These are phyloP conservation scores for Chenopodium album DNA, from an alignment of 148 eudicot genomes.

Conservation along the genomic window DNA sequence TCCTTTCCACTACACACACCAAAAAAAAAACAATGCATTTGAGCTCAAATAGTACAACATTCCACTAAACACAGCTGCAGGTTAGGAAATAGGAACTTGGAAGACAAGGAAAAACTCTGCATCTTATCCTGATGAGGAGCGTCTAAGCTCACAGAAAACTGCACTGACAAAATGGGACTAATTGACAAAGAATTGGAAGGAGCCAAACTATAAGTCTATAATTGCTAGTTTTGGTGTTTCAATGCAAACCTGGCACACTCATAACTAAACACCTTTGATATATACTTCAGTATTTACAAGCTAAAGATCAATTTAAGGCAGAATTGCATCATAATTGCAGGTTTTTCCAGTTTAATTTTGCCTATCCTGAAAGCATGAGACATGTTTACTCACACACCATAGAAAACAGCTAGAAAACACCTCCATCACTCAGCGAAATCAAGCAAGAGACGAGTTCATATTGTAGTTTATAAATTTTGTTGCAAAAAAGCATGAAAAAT, in stretches of 20 bases:
- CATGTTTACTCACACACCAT: not conserved
- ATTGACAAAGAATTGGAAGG: not conserved
- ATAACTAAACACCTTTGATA: not conserved
- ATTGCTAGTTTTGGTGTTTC: not conserved
- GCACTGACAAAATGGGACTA: not conserved
- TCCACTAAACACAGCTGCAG: not conserved
- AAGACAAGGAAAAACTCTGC: not conserved
- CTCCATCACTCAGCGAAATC: not conserved
- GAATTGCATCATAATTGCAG: not conserved
- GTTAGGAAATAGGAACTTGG: not conserved
- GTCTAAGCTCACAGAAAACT: not conserved
- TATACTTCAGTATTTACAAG: not conserved
- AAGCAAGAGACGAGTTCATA: too few relatives aligned
- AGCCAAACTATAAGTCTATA: not conserved
- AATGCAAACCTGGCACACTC: not conserved
- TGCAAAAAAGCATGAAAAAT: not conserved
- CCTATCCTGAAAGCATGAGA: not conserved
- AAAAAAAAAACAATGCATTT: not conserved
- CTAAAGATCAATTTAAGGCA: not conserved
- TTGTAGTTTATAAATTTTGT: not conserved
- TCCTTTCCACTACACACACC: conserved; percentile 71
- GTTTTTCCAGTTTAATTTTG: not conserved
- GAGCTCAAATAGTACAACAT: not conserved
- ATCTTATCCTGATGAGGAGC: not conserved
- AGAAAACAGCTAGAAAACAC: not conserved